Evolutionary conservation across 345 rosid species (phyloP), one percentile per base, ranked within the genome.

Genomic region (Limnanthes douglasii): DNA sequence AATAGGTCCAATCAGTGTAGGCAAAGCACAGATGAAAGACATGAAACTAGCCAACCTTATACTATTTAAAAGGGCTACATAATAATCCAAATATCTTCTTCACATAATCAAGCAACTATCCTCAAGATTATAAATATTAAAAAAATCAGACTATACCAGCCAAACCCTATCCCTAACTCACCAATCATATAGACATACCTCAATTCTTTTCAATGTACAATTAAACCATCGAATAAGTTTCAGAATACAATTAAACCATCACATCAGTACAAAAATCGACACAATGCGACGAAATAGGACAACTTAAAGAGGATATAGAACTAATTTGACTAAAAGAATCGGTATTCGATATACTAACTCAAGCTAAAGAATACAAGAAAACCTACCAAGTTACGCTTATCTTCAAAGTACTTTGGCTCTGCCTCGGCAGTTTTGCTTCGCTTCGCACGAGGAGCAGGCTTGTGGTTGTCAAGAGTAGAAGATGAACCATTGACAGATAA

Each of bases 371-470:
- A 36, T 17, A 12, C 2, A 13, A 18, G n/a, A n/a, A n/a, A n/a
- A n/a, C n/a, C n/a, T 68, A 92, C 99, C 81, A 92, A 48, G 69
- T 73, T 81, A 8, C 96, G 93, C 53, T 67, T 37, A 1, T 85
- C 96, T 48, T 92, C 86, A 31, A 85, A 67, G 66, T 63, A 92
- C 66, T 81, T 77, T 21, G 86, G 79, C 44, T 79, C 84, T 23
- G 65, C 30, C 11, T 67, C 56, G 27, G 67, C 42, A 13, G 48
- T 62, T 66, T 61, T 67, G 10, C 52, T 45, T 11, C 69, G 65
- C 62, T 80, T 78, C 53, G 82, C 68, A 35, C 50, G 54, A 11
- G 71, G 18, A 25, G 60, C 49, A 11, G 59, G 57, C 48, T 15
- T 27, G 24, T 10, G 17, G 9, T 38, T 26, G n/a, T 26, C 58